phyloP scores from a whole-genome alignment of 2,329 filamentous ascomycete species.

The Arachnopeziza araneosa region DNA sequence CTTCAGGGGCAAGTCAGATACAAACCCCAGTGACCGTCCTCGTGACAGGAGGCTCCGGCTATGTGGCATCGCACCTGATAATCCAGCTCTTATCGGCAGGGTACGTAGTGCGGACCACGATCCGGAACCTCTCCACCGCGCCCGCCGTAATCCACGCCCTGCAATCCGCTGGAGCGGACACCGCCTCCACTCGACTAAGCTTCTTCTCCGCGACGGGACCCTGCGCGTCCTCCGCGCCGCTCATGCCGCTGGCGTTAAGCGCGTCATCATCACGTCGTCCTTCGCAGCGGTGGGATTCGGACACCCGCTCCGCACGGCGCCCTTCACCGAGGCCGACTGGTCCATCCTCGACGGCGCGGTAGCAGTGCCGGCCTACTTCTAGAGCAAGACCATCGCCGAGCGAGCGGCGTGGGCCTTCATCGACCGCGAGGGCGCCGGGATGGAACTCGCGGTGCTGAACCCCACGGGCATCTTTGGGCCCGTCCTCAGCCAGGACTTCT shows the following conservation, averaged over 20 bases:
- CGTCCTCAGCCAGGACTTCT: slow-evolving; percentile 23
- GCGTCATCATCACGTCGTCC: slow-evolving; percentile 17
- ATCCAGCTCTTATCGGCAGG: slow-evolving; percentile 19
- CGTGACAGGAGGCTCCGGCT: not conserved
- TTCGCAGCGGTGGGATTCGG: not conserved
- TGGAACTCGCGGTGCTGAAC: not conserved
- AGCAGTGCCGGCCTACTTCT: not conserved
- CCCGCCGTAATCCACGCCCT: slow-evolving; percentile 23
- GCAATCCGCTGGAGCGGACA: slow-evolving; percentile 13
- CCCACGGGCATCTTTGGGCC: slow-evolving; percentile 27
- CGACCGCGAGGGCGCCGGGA: not conserved
- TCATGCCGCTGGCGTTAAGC: slow-evolving; percentile 22
- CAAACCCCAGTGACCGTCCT: not conserved
- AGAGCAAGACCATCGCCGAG: slow-evolving; percentile 31
- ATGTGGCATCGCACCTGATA: not conserved
- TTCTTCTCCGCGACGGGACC: slow-evolving; percentile 28
- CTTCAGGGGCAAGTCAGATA: not conserved
- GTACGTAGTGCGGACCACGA: slow-evolving; percentile 29
- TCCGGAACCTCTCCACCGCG: slow-evolving; percentile 21
- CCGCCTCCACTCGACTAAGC: slow-evolving; percentile 15
- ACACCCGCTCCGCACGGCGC: not conserved
- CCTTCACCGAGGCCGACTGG: not conserved
- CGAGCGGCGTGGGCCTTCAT: slow-evolving; percentile 31
- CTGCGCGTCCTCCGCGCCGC: slow-evolving; percentile 28
- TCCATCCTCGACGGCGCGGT: not conserved